Conservation (phyloP, 176 grass and related monocot species). For the Rhipidocladum racemiflorum region DNA sequence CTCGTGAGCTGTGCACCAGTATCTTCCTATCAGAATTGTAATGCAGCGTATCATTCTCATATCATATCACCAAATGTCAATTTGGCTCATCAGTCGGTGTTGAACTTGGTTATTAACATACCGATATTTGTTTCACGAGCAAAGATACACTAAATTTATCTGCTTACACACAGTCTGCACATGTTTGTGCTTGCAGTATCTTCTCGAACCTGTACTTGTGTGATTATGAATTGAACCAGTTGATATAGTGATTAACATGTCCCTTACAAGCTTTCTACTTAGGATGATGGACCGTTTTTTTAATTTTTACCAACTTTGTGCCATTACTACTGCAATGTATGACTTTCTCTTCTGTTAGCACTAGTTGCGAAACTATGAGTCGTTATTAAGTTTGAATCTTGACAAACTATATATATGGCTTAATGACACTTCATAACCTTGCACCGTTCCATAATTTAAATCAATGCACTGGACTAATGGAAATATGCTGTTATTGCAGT, state of each 20-base stretch:
- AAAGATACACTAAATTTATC: background rate
- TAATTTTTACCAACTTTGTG: background rate
- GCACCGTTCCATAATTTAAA: background rate
- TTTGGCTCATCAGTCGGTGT: background rate
- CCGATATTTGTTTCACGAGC: background rate
- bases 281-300: background rate
- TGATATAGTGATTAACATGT: background rate
- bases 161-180: background rate
- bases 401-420: background rate
- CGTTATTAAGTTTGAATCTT: background rate
- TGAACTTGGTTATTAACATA: background rate
- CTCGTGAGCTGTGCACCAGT: background rate
- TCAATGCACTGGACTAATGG: background rate
- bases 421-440: background rate
- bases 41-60: background rate
- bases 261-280: background rate
- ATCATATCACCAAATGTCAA: background rate
- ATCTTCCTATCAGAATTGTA: background rate
- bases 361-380: background rate
- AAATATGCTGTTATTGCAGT: conserved; percentile 53
- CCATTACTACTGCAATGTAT: background rate
- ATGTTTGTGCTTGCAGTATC: background rate
- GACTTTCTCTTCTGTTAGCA: background rate
- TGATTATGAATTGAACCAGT: background rate
- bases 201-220: background rate